A percentile compares a stretch with the other conserved stretches of the same genome.
Evolutionary conservation across 2,329 filamentous ascomycete species (phyloP).

Genomic region (Fusarium cyanostomum): DNA sequence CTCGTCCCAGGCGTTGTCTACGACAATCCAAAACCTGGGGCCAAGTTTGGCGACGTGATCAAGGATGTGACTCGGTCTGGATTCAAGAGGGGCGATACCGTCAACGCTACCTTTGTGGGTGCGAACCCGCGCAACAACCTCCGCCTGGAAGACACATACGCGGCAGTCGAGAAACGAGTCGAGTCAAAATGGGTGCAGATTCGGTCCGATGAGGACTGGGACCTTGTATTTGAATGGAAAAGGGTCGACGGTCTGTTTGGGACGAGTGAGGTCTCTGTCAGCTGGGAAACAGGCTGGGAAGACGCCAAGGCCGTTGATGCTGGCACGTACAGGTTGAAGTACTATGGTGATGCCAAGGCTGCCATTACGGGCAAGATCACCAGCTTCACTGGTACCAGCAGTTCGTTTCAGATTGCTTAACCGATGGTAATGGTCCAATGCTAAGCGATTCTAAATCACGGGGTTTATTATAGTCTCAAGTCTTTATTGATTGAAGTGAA

Average conservation of each 20-base stretch:
- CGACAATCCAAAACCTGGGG: slow-evolving; percentile 73
- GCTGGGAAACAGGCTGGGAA: slow-evolving; percentile 71
- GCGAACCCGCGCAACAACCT: slow-evolving; percentile 93
- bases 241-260: slow-evolving; percentile 75
- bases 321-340: slow-evolving; percentile 81
- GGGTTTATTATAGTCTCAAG: too few species aligned
- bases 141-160: slow-evolving; percentile 79
- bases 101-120: slow-evolving; percentile 78
- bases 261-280: slow-evolving; percentile 79
- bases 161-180: slow-evolving; percentile 73
- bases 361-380: slow-evolving; percentile 46
- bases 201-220: slow-evolving; percentile 83
- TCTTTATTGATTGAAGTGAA: too few species aligned
- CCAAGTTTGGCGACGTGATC: slow-evolving; percentile 75
- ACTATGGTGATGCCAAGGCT: slow-evolving; percentile 84
- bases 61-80: slow-evolving; percentile 58
- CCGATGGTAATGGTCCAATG: too few species aligned
- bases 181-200: slow-evolving; percentile 69
- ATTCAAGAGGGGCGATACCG: slow-evolving; percentile 68
- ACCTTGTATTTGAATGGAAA: slow-evolving; percentile 81
- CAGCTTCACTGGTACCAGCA: neutral
- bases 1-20: slow-evolving; percentile 84
- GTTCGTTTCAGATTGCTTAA: neutral
- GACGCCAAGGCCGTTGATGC: slow-evolving; percentile 49
- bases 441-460: too few species aligned